Evolutionary conservation across 2,329 filamentous ascomycete genomes (phyloP).

Genomic region (Aspergillus niger): DNA sequence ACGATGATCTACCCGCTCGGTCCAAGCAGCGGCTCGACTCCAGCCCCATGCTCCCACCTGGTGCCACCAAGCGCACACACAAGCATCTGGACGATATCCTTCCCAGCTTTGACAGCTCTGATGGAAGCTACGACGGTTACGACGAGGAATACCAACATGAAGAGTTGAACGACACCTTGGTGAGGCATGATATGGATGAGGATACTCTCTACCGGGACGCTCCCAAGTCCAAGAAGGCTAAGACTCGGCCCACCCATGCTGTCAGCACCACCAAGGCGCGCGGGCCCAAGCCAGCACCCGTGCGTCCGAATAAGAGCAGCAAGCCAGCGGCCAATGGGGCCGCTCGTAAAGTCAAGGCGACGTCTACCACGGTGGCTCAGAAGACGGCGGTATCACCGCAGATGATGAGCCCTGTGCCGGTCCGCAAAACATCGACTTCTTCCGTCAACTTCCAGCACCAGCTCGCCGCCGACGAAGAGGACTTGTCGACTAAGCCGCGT

Average conservation of each 20-base stretch:
- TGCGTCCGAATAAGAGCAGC: constrained; percentile 33
- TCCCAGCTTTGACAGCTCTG: constrained; percentile 60
- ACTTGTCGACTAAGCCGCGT: constrained; percentile 90
- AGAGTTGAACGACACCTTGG: constrained; percentile 53
- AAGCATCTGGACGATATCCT: constrained; percentile 55
- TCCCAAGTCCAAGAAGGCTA: constrained; percentile 55
- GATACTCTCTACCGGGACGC: constrained; percentile 40
- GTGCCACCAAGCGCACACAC: constrained; percentile 48
- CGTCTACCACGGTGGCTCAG: constrained; percentile 18
- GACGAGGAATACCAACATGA: constrained; percentile 58
- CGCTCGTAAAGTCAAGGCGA: constrained; percentile 45
- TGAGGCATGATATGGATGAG: constrained; percentile 58
- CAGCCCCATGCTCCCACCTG: constrained; percentile 48
- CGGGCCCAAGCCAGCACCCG: constrained; percentile 30
- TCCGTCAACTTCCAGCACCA: constrained; percentile 64
- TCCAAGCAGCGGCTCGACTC: constrained; percentile 47
- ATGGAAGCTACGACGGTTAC: constrained; percentile 64
- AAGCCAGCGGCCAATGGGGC: constrained; percentile 37
- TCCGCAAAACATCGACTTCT: constrained; percentile 59
- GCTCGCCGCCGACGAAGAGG: constrained; percentile 73
- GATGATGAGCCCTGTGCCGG: constrained; percentile 48
- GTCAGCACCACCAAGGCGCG: constrained; percentile 35
- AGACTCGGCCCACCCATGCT: constrained; percentile 46
- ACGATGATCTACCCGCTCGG: constrained; percentile 54
- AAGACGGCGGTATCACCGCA: constrained; percentile 46